Conservation (phyloP, 257 asterid genomes). For the Jacaranda mimosifolia region DNA sequence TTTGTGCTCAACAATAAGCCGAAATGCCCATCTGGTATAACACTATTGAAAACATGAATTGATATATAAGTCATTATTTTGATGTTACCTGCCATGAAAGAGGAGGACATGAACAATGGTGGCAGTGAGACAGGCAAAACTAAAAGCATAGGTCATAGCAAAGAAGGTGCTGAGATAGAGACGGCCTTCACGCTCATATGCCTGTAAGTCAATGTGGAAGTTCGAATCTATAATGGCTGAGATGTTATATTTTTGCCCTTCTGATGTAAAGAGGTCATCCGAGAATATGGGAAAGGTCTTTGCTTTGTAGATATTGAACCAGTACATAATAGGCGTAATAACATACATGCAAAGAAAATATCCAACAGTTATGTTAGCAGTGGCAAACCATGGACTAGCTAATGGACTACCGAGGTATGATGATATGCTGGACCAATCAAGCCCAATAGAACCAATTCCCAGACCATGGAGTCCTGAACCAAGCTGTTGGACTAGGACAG, state of each 20-base stretch:
- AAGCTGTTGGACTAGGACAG: conserved; percentile 82
- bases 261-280: conserved; percentile 75
- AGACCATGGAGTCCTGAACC: conserved; percentile 97
- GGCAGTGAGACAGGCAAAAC: conserved; percentile 96
- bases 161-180: conserved; percentile 88
- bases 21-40: not conserved
- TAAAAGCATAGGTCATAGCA: conserved; percentile 81
- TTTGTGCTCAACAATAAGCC: not conserved
- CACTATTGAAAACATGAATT: conserved; percentile 13
- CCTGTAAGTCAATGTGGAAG: conserved; percentile 84
- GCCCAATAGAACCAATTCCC: conserved; percentile 91
- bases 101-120: conserved; percentile 86
- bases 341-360: conserved; percentile 75
- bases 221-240: conserved; percentile 74
- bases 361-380: conserved; percentile 91
- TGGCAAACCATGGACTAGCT: conserved; percentile 99
- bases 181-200: conserved; percentile 82
- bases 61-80: not conserved
- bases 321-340: conserved; percentile 71
- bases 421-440: conserved; percentile 93
- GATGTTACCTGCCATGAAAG: conserved; percentile 85
- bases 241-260: conserved; percentile 79
- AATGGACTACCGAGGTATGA: conserved; percentile 96
- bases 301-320: conserved; percentile 77
- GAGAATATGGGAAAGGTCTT: conserved; percentile 91